phyloP scores from a whole-genome alignment of 306 rosid genomes.

The Macrotyloma uniflorum region DNA sequence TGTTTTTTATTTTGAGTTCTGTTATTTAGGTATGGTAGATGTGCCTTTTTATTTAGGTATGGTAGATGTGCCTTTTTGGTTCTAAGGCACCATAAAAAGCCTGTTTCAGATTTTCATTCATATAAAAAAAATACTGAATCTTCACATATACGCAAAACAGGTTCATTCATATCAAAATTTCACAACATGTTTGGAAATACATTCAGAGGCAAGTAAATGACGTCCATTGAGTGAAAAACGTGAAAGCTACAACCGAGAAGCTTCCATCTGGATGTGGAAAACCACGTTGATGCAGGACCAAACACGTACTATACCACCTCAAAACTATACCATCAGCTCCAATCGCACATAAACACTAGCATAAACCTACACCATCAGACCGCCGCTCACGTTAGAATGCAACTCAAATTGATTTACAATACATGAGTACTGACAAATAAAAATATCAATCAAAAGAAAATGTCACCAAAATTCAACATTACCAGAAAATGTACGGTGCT shows the following conservation, averaged over 20 bases:
- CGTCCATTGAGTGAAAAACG: not conserved
- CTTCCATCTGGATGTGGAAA: no score
- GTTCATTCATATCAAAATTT: not conserved
- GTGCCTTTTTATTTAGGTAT: not conserved
- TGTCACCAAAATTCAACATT: not conserved
- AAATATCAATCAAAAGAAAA: no score
- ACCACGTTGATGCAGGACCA: no score
- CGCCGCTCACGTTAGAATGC: not conserved
- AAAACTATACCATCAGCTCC: no score
- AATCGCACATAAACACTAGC: no score
- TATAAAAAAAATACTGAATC: not conserved
- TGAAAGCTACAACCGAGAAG: no score
- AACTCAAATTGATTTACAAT: not conserved
- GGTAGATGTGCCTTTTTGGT: not conserved
- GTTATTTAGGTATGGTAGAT: not conserved
- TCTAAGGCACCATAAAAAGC: no score
- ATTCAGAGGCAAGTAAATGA: not conserved
- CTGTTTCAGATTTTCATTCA: not conserved
- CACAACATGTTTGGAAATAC: not conserved
- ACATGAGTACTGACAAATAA: no score
- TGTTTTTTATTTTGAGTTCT: no score
- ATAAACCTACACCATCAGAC: no score
- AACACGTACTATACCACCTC: no score
- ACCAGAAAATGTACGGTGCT: not conserved
- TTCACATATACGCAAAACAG: not conserved